These are phyloP conservation scores for Gamarada debralockiae DNA, from an alignment of 495 filamentous ascomycete genomes.

Conservation along the genomic window DNA sequence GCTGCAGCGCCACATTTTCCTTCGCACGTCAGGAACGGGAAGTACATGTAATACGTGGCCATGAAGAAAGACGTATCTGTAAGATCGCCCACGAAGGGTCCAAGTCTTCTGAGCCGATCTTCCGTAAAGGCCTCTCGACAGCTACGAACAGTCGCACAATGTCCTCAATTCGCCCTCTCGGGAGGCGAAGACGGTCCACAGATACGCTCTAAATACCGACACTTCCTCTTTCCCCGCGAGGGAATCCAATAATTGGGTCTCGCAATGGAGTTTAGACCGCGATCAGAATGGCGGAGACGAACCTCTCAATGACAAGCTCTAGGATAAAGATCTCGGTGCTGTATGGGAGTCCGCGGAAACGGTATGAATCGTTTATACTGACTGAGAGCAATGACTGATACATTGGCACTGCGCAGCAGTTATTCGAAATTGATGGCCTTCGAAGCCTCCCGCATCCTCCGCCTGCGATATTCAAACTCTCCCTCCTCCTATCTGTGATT, in stretches of 20 bases:
- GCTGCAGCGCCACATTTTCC: too few relatives aligned
- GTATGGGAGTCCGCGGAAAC: slow-evolving; percentile 54
- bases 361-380: slow-evolving; percentile 25
- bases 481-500: slow-evolving; percentile 61
- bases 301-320: slow-evolving; percentile 37
- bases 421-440: slow-evolving; percentile 59
- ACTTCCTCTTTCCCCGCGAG: slow-evolving; percentile 47
- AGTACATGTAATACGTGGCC: slow-evolving; percentile 38
- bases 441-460: slow-evolving; percentile 59
- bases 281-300: slow-evolving; percentile 44
- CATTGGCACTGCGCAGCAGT: slow-evolving; percentile 34
- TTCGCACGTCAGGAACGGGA: slow-evolving; percentile 38
- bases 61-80: slow-evolving; percentile 27
- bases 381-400: neutral
- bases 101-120: slow-evolving; percentile 35
- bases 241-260: slow-evolving; percentile 48
- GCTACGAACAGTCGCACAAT: too few relatives aligned
- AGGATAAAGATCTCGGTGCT: slow-evolving; percentile 59
- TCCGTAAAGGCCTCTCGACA: slow-evolving; percentile 33
- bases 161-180: slow-evolving; percentile 38
- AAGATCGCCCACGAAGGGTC: slow-evolving; percentile 31
- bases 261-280: slow-evolving; percentile 50
- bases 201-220: slow-evolving; percentile 52
- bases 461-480: slow-evolving; percentile 66
- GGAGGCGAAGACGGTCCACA: slow-evolving; percentile 40